Percentiles rank a stretch among this genome's conserved stretches.
Conservation (phyloP, 139 green algal genomes). For the Ettlia oleoabundans region DNA sequence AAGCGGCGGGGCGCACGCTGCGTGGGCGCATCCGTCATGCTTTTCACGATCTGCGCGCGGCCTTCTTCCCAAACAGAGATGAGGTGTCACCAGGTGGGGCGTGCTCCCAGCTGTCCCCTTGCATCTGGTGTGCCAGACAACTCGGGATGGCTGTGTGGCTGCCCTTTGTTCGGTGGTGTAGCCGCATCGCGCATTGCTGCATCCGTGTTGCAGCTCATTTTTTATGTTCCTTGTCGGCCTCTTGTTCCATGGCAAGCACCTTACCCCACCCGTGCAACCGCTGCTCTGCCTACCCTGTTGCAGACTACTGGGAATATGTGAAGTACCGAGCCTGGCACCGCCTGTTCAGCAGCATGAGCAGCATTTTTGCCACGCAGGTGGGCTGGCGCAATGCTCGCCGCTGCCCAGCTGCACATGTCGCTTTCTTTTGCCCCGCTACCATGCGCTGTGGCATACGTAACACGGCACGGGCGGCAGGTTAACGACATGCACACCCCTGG, state of each 20-base stretch:
- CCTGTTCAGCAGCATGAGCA: slow-evolving; percentile 78
- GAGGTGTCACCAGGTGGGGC: slow-evolving; percentile 28
- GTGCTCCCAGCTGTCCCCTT: neutral
- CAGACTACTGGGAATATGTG: slow-evolving; percentile 93
- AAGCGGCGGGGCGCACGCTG: slow-evolving; percentile 7
- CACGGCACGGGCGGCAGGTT: no score
- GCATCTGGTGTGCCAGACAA: no score
- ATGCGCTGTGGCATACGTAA: no score
- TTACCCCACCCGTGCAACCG: no score
- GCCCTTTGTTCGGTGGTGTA: neutral
- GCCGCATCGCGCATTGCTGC: neutral
- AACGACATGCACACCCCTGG: no score
- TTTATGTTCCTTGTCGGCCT: no score
- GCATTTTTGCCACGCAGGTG: slow-evolving; percentile 77
- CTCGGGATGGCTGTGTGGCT: no score
- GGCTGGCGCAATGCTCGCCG: neutral
- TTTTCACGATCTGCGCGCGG: slow-evolving; percentile 10
- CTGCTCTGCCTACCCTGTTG: neutral
- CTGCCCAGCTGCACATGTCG: neutral
- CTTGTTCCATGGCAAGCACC: no score
- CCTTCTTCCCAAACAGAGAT: slow-evolving; percentile 41
- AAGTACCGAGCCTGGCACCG: slow-evolving; percentile 82
- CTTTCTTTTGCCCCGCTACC: neutral
- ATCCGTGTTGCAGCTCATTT: neutral
- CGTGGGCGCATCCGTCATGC: slow-evolving; percentile 6